Conservation (phyloP, 2,329 filamentous ascomycete species). For the Talaromyces marneffei region DNA sequence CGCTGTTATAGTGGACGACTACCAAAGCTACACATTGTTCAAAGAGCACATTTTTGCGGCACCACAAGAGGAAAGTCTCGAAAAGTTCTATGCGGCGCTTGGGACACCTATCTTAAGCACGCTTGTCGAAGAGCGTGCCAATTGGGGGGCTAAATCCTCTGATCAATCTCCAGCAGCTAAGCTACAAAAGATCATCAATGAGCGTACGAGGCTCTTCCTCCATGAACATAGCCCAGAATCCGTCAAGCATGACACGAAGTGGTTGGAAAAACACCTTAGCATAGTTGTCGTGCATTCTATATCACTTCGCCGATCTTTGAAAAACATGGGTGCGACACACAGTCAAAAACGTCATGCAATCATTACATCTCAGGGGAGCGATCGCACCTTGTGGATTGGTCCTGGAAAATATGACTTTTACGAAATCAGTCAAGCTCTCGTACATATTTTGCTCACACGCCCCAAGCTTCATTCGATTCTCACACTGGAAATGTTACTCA, state of each 20-base stretch:
- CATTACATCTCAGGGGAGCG: constrained; percentile 50
- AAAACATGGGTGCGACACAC: constrained; percentile 62
- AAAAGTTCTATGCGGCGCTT: constrained; percentile 76
- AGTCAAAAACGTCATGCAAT: constrained; percentile 68
- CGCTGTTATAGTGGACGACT: constrained; percentile 79
- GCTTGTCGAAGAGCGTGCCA: constrained; percentile 71
- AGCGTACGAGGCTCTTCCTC: constrained; percentile 83
- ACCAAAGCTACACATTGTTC: constrained; percentile 82
- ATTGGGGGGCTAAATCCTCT: constrained; percentile 59
- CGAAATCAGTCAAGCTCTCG: constrained; percentile 83
- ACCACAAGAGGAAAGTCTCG: constrained; percentile 81
- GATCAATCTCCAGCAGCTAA: constrained; percentile 65
- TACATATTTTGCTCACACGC: constrained; percentile 69
- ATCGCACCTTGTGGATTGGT: constrained; percentile 70
- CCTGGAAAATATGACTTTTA: constrained; percentile 73
- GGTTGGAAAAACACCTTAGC: constrained; percentile 78
- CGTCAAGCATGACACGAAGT: constrained; percentile 82
- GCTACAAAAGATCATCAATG: constrained; percentile 74
- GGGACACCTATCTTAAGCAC: constrained; percentile 71
- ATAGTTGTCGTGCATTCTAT: constrained; percentile 76
- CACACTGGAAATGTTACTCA: constrained; percentile 85
- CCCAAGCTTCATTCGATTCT: constrained; percentile 85
- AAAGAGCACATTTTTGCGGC: constrained; percentile 77
- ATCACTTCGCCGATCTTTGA: constrained; percentile 68
- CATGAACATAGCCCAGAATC: constrained; percentile 72